Percentiles rank a stretch among this genome's conserved stretches.
Conservation (phyloP, 345 rosid species). For the Hibiscus trionum region DNA sequence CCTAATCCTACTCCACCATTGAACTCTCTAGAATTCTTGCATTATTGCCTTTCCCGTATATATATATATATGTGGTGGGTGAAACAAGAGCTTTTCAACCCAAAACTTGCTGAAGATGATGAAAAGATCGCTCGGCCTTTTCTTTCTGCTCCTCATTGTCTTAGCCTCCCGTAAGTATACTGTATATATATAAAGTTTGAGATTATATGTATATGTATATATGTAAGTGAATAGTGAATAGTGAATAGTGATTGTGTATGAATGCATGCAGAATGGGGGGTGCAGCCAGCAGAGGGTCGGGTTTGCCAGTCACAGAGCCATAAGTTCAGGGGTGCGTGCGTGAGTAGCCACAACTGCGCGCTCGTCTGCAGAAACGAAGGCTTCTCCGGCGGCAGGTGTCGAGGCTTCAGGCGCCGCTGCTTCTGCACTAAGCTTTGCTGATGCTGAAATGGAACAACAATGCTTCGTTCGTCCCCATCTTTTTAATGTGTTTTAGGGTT, state of each 20-base stretch:
- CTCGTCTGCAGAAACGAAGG: constrained; percentile 26
- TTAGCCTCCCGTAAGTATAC: not conserved
- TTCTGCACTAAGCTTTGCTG: constrained; percentile 25
- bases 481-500: not conserved
- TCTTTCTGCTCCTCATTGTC: constrained; percentile 1
- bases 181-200: too few relatives aligned
- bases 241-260: too few relatives aligned
- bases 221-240: too few relatives aligned
- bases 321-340: constrained; percentile 21
- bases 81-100: not conserved
- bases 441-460: too few relatives aligned
- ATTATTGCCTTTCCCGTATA: not conserved
- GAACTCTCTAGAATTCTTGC: not conserved
- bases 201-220: not conserved
- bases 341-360: constrained; percentile 28
- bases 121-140: not conserved
- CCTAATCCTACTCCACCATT: not conserved
- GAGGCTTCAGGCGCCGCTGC: constrained; percentile 28
- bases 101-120: not conserved
- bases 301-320: constrained; percentile 34
- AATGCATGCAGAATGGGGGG: constrained; percentile 9
- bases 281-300: constrained; percentile 24
- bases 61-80: not conserved
- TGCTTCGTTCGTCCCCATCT: too few relatives aligned
- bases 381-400: constrained; percentile 30